Conservation (phyloP, 2,329 filamentous ascomycete genomes). For the Cladophialophora chaetospira region DNA sequence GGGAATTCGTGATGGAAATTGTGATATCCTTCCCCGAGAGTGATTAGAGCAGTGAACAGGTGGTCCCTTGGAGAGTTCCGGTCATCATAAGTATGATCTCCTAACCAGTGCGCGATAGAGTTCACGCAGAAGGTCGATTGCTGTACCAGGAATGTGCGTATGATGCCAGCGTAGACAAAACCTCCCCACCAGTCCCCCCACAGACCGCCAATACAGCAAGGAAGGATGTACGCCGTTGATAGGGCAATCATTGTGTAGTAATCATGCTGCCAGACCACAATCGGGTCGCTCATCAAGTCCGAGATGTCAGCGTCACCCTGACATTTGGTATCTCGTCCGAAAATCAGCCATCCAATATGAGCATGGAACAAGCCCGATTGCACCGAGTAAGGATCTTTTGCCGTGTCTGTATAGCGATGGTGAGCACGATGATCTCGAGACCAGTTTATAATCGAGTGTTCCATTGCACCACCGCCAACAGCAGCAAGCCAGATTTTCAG, state of each 20-base stretch:
- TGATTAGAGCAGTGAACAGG: slow-evolving; percentile 80
- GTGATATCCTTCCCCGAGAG: slow-evolving; percentile 87
- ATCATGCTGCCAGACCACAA: slow-evolving; percentile 85
- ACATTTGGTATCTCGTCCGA: slow-evolving; percentile 90
- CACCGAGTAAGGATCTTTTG: slow-evolving; percentile 89
- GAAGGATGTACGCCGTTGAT: slow-evolving; percentile 75
- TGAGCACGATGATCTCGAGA: slow-evolving; percentile 82
- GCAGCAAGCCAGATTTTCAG: slow-evolving; percentile 81
- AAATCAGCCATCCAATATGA: slow-evolving; percentile 86
- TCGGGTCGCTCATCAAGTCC: slow-evolving; percentile 80
- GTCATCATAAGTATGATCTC: slow-evolving; percentile 90
- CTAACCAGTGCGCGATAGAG: slow-evolving; percentile 86
- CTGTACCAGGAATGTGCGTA: slow-evolving; percentile 86
- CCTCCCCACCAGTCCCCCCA: slow-evolving; percentile 83
- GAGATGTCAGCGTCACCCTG: slow-evolving; percentile 86
- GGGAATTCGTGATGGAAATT: slow-evolving; percentile 97
- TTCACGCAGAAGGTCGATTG: slow-evolving; percentile 94
- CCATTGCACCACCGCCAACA: slow-evolving; percentile 77
- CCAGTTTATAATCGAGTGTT: slow-evolving; percentile 90
- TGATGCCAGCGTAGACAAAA: slow-evolving; percentile 80
- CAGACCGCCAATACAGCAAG: slow-evolving; percentile 72
- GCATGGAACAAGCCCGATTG: slow-evolving; percentile 84
- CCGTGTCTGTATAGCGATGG: slow-evolving; percentile 89
- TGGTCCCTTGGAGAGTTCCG: slow-evolving; percentile 89
- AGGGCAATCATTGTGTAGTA: slow-evolving; percentile 81